phyloP scores from a whole-genome alignment of 2,329 filamentous ascomycete species.

The Fusarium tjaetaba region DNA sequence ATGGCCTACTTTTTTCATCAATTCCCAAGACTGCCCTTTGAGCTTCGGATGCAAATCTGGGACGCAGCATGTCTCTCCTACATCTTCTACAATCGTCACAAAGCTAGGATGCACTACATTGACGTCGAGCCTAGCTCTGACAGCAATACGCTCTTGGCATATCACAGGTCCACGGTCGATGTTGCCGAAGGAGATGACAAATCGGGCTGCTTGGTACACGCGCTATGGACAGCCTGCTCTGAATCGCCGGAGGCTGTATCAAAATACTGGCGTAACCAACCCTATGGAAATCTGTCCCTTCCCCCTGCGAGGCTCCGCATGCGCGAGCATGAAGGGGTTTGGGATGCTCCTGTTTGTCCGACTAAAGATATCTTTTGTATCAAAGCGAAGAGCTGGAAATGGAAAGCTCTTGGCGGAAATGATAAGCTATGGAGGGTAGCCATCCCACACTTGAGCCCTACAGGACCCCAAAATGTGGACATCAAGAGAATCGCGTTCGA shows the following conservation, averaged over 20 bases:
- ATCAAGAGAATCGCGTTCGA: not conserved
- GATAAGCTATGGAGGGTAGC: not conserved
- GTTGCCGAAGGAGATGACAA: not conserved
- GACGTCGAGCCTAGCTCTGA: not conserved
- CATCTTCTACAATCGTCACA: accelerated
- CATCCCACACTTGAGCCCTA: not conserved
- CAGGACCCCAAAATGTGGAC: not conserved
- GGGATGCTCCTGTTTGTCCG: not conserved
- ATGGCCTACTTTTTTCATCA: not conserved
- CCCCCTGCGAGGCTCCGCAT: not conserved
- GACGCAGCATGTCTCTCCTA: not conserved
- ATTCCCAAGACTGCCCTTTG: not conserved
- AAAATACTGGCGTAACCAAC: not conserved
- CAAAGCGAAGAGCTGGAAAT: not conserved
- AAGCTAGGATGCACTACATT: not conserved
- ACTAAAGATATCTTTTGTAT: accelerated
- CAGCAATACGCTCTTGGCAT: not conserved
- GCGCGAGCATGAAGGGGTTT: not conserved
- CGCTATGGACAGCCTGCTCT: not conserved
- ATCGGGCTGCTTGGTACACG: not conserved
- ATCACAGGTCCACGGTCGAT: not conserved
- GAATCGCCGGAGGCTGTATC: not conserved
- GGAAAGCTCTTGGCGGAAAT: accelerated
- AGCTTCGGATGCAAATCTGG: not conserved
- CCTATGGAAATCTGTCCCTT: accelerated